These are phyloP conservation scores for Solanum etuberosum DNA, from an alignment of 257 asterid genomes.

Conservation along the genomic window DNA sequence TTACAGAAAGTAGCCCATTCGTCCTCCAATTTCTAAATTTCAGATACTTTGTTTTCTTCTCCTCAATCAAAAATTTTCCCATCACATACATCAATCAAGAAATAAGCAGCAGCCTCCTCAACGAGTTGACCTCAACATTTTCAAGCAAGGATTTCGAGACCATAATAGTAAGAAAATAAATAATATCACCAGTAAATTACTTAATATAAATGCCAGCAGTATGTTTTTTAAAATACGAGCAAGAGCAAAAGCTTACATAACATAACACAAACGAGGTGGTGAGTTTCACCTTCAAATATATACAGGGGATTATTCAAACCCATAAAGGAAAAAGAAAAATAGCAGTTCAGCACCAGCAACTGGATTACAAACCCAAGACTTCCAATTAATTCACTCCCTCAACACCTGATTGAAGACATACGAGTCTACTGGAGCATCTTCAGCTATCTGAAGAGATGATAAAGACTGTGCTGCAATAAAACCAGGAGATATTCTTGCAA, in stretches of 20 bases:
- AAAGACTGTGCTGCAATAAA: slow-evolving; percentile 79
- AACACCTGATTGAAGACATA: slow-evolving; percentile 47
- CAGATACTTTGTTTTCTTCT: not conserved
- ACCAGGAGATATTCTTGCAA: slow-evolving; percentile 50
- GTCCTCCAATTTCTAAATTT: not conserved
- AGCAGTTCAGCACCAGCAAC: slow-evolving; percentile 8
- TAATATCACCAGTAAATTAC: not conserved
- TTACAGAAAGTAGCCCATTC: not conserved
- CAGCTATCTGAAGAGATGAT: slow-evolving; percentile 75
- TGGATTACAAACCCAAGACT: not conserved
- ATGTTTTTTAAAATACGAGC: not conserved
- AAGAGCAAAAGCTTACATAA: slow-evolving; percentile 13
- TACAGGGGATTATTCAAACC: slow-evolving; percentile 45
- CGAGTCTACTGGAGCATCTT: slow-evolving; percentile 50
- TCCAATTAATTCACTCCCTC: slow-evolving; percentile 32
- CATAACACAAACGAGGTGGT: not conserved
- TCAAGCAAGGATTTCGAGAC: not conserved
- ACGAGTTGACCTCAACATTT: not conserved
- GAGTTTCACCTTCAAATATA: slow-evolving; percentile 22
- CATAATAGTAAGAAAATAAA: not conserved
- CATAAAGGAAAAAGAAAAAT: slow-evolving; percentile 1
- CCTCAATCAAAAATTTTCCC: not conserved
- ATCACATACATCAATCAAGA: not conserved
- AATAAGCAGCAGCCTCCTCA: not conserved
- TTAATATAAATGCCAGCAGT: not conserved